Evolutionary conservation across 331 rosid species (phyloP).

Genomic region (Saraca asoca): DNA sequence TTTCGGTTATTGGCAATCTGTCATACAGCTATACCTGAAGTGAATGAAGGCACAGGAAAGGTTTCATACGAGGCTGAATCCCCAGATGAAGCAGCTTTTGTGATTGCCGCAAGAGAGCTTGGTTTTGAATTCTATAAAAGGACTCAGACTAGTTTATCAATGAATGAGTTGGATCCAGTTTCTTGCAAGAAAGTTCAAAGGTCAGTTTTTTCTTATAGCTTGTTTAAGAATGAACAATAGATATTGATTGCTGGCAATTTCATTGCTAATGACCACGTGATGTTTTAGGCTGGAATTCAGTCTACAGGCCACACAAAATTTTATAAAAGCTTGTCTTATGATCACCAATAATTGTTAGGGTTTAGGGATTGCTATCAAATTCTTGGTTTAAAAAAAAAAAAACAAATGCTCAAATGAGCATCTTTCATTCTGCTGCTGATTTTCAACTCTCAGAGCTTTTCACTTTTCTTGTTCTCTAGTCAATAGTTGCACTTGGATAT

Average conservation of each 20-base stretch:
- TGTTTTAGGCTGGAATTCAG: slow-evolving; percentile 8
- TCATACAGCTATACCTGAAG: slow-evolving; percentile 96
- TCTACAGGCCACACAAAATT: slow-evolving; percentile 23
- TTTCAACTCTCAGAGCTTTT: background rate
- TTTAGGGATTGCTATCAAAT: too few relatives aligned
- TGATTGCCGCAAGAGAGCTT: slow-evolving; percentile 92
- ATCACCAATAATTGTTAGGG: background rate
- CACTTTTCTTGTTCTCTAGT: slow-evolving; percentile 1
- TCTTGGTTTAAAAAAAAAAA: too few relatives aligned
- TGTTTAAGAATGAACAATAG: background rate
- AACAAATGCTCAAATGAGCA: too few relatives aligned
- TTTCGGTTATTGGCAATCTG: slow-evolving; percentile 77
- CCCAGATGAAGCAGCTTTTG: slow-evolving; percentile 98
- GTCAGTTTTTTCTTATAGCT: slow-evolving; percentile 45
- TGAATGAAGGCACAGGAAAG: slow-evolving; percentile 63
- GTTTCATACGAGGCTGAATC: slow-evolving; percentile 90
- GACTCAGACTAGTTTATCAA: slow-evolving; percentile 79
- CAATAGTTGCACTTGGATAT: slow-evolving; percentile 15
- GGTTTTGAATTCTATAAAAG: slow-evolving; percentile 90
- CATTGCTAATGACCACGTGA: slow-evolving; percentile 19
- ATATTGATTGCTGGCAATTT: slow-evolving; percentile 25
- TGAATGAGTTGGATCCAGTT: slow-evolving; percentile 68
- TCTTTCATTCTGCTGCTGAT: too few relatives aligned
- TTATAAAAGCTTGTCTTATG: background rate
- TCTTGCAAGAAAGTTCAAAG: slow-evolving; percentile 71